Conservation (phyloP, 1,284 basidiomycete genomes). For the Ustilago xerochloae region DNA sequence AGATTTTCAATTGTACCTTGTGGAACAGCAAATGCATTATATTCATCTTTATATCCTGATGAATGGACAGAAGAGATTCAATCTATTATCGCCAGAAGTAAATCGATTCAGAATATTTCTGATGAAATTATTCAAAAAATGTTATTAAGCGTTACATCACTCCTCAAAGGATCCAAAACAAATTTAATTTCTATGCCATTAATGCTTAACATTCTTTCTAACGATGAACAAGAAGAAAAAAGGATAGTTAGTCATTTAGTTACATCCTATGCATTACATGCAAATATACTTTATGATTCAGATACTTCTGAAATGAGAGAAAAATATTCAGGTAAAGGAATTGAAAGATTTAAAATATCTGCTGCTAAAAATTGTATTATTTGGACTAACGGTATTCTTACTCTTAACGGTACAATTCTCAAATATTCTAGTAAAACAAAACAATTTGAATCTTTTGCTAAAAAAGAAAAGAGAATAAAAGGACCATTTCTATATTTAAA, state of each 20-base stretch:
- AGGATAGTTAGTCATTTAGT: slow-evolving; percentile 70
- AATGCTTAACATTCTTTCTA: slow-evolving; percentile 14
- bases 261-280: slow-evolving; percentile 78
- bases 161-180: background rate
- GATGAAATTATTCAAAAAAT: slow-evolving; percentile 3
- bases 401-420: slow-evolving; percentile 71
- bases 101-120: background rate
- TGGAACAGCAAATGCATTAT: slow-evolving; percentile 96
- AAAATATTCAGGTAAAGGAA: slow-evolving; percentile 76
- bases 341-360: slow-evolving; percentile 87
- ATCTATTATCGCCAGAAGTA: background rate
- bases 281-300: slow-evolving; percentile 77
- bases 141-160: slow-evolving; percentile 16
- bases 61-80: slow-evolving; percentile 35
- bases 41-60: slow-evolving; percentile 72
- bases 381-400: slow-evolving; percentile 78
- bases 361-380: slow-evolving; percentile 78
- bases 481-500: slow-evolving; percentile 88
- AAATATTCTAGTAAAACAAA: slow-evolving; percentile 74
- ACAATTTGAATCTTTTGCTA: slow-evolving; percentile 70
- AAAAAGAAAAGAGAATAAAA: slow-evolving; percentile 56
- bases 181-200: slow-evolving; percentile 4
- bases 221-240: slow-evolving; percentile 3
- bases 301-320: slow-evolving; percentile 74
- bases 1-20: slow-evolving; percentile 73